A percentile compares a stretch with the other conserved stretches of the same genome.
phyloP scores from a whole-genome alignment of 148 eudicot genomes.

The Pouteria glomerata region DNA sequence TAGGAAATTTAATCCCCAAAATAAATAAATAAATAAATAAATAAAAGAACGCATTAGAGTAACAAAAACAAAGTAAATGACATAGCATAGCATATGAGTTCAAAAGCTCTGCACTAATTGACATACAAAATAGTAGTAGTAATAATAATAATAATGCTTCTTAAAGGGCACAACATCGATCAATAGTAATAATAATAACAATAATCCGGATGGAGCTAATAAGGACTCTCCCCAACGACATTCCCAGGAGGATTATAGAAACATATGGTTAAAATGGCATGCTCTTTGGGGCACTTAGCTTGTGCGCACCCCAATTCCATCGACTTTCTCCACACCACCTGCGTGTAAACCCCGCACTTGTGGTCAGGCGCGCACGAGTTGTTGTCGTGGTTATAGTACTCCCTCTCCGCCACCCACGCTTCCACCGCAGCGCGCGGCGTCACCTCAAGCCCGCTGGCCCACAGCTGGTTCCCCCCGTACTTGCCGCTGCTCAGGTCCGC shows the following conservation, averaged over 20 bases:
- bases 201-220: too few species aligned
- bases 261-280: slow-evolving; percentile 46
- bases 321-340: slow-evolving; percentile 79
- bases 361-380: slow-evolving; percentile 42
- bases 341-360: slow-evolving; percentile 70
- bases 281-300: slow-evolving; percentile 42
- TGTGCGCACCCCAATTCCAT: slow-evolving; percentile 60
- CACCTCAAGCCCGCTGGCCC: slow-evolving; percentile 36
- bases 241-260: slow-evolving; percentile 84
- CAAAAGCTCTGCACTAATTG: too few species aligned
- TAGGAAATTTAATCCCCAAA: too few species aligned
- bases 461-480: slow-evolving; percentile 70
- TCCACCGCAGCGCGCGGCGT: slow-evolving; percentile 51
- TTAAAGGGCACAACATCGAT: too few species aligned
- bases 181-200: too few species aligned
- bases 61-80: too few species aligned
- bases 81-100: too few species aligned
- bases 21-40: too few species aligned
- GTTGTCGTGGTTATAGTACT: slow-evolving; percentile 36
- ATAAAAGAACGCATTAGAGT: too few species aligned
- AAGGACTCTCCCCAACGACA: slow-evolving; percentile 59
- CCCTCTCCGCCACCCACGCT: slow-evolving; percentile 63
- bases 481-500: slow-evolving; percentile 41
- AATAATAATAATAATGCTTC: too few species aligned
- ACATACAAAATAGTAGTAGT: too few species aligned